Evolutionary conservation across 768 basidiomycete genomes (phyloP), one percentile per base, ranked within the genome.

Genomic region (Lanmaoa rubissima): DNA sequence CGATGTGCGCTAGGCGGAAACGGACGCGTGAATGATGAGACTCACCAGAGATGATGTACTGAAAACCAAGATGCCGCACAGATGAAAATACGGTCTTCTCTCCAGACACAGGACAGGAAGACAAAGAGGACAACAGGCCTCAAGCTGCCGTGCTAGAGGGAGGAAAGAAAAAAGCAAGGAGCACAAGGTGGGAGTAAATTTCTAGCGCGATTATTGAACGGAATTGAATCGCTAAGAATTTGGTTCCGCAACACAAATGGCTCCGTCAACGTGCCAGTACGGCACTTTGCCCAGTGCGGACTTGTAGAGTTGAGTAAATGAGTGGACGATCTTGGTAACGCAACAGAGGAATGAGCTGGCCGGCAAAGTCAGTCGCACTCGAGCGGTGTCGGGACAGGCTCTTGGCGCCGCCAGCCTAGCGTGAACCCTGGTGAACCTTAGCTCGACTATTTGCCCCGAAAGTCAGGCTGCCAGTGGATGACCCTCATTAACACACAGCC

Each of bases 401-500:
- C 63, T 69, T 65, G 63, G 68, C 69, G 59, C 61, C 62, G 65
- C 62, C 61, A 61, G 59, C 28, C 28, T 31, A 68, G 66, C 46
- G 54, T 59, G 67, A 68, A 70, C 67, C 67, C 68, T 68, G 65
- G 60, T 45, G 60, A 63, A 71, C 60, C 60, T 62, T 71, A 51
- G 59, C 55, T 62, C 42, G 65, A 60, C 50, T 69, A 69, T 65
- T 71, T 70, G 49, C 65, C 53, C 69, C 69, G 70, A 70, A 71
- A 71, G 64, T 67, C 58, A 69, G 60, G 63, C 32, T 59, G 21
- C 21, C 21, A 24, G 21, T 24, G 59, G 54, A 60, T 48, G 68
- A 66, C 64, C 62, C 67, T 69, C 69, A 69, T 70, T 70, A 67
- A 58, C 69, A 72, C 71, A 72, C 71, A 72, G 71, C 71, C 71